A percentile compares a stretch with the other conserved stretches of the same genome.
These are phyloP conservation scores for Trichosporon sp. DNA, from an alignment of 1,284 basidiomycete species.

Conservation along the genomic window DNA sequence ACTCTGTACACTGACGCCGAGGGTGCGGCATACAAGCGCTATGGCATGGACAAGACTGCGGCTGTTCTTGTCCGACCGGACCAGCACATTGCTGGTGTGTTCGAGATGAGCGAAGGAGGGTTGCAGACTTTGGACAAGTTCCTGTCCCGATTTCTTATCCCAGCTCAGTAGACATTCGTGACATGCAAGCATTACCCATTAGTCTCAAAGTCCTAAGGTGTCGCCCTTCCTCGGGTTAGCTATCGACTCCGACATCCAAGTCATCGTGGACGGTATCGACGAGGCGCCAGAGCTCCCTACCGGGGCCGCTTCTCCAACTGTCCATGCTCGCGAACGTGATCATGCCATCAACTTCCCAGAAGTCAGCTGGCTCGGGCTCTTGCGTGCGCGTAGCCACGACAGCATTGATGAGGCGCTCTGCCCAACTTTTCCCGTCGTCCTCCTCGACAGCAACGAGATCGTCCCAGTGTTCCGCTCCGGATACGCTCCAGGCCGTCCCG, in stretches of 20 bases:
- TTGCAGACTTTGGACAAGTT: neutral
- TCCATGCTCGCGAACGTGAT: neutral
- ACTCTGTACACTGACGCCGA: neutral
- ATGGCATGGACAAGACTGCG: neutral
- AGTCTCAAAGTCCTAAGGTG: too few species aligned
- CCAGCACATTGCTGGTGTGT: neutral
- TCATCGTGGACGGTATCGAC: neutral
- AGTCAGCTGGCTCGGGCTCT: too few species aligned
- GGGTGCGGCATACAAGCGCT: neutral
- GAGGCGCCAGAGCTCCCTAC: neutral
- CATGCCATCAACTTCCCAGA: neutral
- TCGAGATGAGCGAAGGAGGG: neutral
- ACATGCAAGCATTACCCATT: neutral
- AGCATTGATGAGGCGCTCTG: too few species aligned
- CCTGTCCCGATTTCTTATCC: neutral
- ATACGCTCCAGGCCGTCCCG: too few species aligned
- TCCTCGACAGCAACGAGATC: too few species aligned
- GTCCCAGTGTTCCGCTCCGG: too few species aligned
- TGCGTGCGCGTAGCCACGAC: too few species aligned
- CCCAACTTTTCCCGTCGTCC: too few species aligned
- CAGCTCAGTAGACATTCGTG: neutral
- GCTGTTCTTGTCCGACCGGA: neutral
- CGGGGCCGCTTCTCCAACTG: neutral
- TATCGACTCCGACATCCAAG: neutral
- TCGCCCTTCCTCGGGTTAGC: neutral